Evolutionary conservation across 2,329 filamentous ascomycete species (phyloP).

Genomic region (Tricladium varicosporioides): DNA sequence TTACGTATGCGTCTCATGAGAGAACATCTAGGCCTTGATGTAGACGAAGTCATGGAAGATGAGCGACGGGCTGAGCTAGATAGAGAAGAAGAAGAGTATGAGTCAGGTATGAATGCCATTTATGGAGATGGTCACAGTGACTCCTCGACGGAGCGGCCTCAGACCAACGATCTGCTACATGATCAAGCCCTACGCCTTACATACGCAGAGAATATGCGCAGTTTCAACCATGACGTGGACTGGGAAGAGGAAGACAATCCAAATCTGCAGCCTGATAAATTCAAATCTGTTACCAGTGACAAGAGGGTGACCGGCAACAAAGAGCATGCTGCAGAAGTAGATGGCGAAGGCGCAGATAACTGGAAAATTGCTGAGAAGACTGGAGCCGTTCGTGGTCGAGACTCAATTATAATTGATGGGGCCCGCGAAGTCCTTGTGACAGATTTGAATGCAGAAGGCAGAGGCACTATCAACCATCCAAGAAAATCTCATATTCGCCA

Average conservation of each 20-base stretch:
- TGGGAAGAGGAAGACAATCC: slow-evolving; percentile 35
- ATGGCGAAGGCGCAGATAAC: slow-evolving; percentile 73
- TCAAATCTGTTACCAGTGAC: slow-evolving; percentile 41
- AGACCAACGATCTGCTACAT: slow-evolving; percentile 33
- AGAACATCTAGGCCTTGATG: slow-evolving; percentile 93
- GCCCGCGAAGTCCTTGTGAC: slow-evolving; percentile 71
- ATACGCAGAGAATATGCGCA: slow-evolving; percentile 54
- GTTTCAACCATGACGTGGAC: slow-evolving; percentile 74
- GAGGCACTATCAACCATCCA: slow-evolving; percentile 54
- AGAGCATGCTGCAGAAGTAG: slow-evolving; percentile 71
- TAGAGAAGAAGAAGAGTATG: slow-evolving; percentile 48
- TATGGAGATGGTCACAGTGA: slow-evolving; percentile 48
- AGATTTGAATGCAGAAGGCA: slow-evolving; percentile 61
- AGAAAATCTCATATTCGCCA: slow-evolving; percentile 40
- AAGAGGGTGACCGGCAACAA: slow-evolving; percentile 57
- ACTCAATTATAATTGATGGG: slow-evolving; percentile 65
- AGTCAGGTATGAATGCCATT: slow-evolving; percentile 60
- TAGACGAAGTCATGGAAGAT: slow-evolving; percentile 84
- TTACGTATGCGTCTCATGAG: slow-evolving; percentile 92
- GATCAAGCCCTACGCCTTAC: slow-evolving; percentile 52
- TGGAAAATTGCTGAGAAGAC: slow-evolving; percentile 65
- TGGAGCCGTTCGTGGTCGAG: slow-evolving; percentile 62
- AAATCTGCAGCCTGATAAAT: slow-evolving; percentile 44
- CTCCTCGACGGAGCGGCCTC: slow-evolving; percentile 8
- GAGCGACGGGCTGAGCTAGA: slow-evolving; percentile 68